Evolutionary conservation across 345 rosid species (phyloP).

Genomic region (Sonneratia caseolaris): DNA sequence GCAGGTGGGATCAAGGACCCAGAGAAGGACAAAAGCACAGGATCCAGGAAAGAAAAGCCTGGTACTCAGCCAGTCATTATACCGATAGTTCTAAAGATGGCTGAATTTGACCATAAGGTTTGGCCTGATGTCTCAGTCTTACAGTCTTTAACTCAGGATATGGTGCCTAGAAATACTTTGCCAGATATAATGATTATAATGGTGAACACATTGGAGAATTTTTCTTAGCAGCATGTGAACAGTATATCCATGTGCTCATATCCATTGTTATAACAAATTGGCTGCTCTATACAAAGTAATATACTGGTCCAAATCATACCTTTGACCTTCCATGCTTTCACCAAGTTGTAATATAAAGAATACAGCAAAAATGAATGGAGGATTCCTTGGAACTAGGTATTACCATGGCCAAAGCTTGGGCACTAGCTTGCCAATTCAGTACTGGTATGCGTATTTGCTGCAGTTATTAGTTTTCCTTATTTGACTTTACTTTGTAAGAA

Average conservation of each 20-base stretch:
- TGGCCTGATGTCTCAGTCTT: constrained; percentile 2
- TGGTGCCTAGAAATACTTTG: neutral
- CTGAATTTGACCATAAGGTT: constrained; percentile 94
- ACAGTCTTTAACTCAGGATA: neutral
- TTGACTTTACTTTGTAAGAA: too few relatives aligned
- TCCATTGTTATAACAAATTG: too few relatives aligned
- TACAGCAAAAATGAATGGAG: neutral
- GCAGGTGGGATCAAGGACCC: constrained; percentile 39
- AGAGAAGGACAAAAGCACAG: constrained; percentile 16
- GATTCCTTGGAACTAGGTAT: too few relatives aligned
- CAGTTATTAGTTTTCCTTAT: too few relatives aligned
- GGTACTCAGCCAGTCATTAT: constrained; percentile 71
- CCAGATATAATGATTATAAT: neutral
- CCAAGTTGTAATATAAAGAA: neutral
- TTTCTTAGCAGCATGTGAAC: neutral
- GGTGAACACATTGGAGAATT: neutral
- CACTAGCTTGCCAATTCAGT: too few relatives aligned
- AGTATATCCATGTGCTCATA: neutral
- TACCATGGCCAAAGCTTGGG: too few relatives aligned
- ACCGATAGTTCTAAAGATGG: constrained; percentile 87
- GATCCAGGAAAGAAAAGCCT: constrained; percentile 44
- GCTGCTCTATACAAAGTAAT: neutral
- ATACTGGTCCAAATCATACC: neutral
- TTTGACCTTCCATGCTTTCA: neutral
- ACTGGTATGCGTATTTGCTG: too few relatives aligned